Base-by-base conservation (phyloP, 2,329 filamentous ascomycete species). In the Ilyonectria mors-panacis region DNA sequence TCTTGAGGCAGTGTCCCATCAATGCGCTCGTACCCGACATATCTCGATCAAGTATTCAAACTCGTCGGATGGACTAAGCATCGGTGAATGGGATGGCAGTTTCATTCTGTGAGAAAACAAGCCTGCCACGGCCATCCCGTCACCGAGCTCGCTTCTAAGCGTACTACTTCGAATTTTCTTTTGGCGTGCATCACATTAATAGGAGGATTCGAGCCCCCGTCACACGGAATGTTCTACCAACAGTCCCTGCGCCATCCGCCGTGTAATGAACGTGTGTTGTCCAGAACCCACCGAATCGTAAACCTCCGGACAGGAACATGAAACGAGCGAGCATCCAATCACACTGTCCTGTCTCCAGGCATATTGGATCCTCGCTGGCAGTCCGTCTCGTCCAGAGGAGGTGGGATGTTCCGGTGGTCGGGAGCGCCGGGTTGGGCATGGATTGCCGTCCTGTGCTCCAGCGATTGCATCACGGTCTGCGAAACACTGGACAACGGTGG, bases 391-490 rank as follows among this genome's bases (percentile, higher is more conserved):
- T 53, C 33, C 42, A 21, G 9, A 53, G 35, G 4, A n/a, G 33
- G 17, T 9, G 23, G 47, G 26, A 23, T 45, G 39, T 37, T n/a
- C 50, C 12, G 10, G 30, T 33, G 50, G 4, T 30, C 28, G 30
- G 50, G 50, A 21, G 17, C n/a, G n/a, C 50, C 50, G 30, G 30
- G 30, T 44, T n/a, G 28, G 42, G 21, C 26, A 47, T 54, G 55
- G 61, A 59, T 42, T 35, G 53, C 30, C n/a, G 28, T 37, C 39
- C 30, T 60, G 45, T 63, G 42, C 59, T 53, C 66, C 67, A 44
- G 51, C 69, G 55, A 68, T 60, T 67, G 59, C 69, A 72, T 67
- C 54, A 70, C 59, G 72, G 75, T 75, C 73, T 66, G 66, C 70
- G 55, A 42, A 42, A 56, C 53, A 68, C 70, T 65, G 56, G 45